Percentiles rank a stretch among this genome's conserved stretches.
phyloP scores from a whole-genome alignment of 1,284 basidiomycete genomes.

The Tilletiaria anomala region DNA sequence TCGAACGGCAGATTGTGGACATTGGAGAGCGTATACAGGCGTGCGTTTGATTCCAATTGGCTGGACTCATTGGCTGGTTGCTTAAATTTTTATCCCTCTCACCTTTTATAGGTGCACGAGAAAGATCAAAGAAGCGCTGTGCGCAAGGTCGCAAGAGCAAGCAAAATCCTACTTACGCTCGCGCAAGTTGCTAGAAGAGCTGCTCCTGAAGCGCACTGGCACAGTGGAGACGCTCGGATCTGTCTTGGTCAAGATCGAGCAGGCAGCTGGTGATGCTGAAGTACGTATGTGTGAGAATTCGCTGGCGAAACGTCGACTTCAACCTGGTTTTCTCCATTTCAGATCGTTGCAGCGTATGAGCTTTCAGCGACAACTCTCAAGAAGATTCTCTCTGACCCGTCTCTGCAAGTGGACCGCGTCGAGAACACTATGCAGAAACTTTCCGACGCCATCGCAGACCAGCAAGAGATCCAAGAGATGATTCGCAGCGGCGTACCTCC shows the following conservation, averaged over 20 bases:
- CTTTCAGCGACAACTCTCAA: slow-evolving; percentile 62
- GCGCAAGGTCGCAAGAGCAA: slow-evolving; percentile 54
- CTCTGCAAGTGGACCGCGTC: slow-evolving; percentile 59
- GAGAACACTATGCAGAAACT: slow-evolving; percentile 75
- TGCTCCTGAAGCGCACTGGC: slow-evolving; percentile 58
- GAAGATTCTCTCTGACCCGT: slow-evolving; percentile 61
- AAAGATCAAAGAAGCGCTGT: slow-evolving; percentile 49
- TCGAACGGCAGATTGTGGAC: slow-evolving; percentile 54
- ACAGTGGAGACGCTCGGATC: slow-evolving; percentile 59
- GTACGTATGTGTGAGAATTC: slow-evolving; percentile 42
- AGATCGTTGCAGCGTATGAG: slow-evolving; percentile 77
- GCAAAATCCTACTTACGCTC: slow-evolving; percentile 63
- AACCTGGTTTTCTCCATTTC: slow-evolving; percentile 4
- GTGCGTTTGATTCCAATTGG: slow-evolving; percentile 42
- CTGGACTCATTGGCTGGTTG: not conserved
- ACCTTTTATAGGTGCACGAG: slow-evolving; percentile 45
- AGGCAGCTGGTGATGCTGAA: slow-evolving; percentile 72
- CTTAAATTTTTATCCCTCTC: not conserved
- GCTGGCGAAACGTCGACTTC: too few relatives aligned
- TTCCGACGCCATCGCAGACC: slow-evolving; percentile 63
- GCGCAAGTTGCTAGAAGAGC: slow-evolving; percentile 63
- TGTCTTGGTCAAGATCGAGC: slow-evolving; percentile 68
- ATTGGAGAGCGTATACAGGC: slow-evolving; percentile 56
- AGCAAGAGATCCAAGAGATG: slow-evolving; percentile 64
- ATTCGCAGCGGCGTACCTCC: slow-evolving; percentile 51